Conservation (phyloP, 768 basidiomycete species). For the Tylopilus balloui region DNA sequence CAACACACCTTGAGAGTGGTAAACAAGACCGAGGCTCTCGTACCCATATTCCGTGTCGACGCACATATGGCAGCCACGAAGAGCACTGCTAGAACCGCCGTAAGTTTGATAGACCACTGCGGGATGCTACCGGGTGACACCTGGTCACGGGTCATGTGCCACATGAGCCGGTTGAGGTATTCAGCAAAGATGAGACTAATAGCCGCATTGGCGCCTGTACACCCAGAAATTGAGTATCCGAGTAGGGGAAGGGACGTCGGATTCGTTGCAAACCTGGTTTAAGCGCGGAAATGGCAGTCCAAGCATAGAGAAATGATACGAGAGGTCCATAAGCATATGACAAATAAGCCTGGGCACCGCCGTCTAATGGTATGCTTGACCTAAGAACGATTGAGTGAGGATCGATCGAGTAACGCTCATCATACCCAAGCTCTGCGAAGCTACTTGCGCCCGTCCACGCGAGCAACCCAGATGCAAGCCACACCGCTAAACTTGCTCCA, state of each 20-base stretch:
- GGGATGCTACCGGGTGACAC: conserved; percentile 77
- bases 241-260: neutral
- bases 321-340: conserved; percentile 86
- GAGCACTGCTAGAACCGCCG: conserved; percentile 68
- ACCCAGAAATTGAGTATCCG: conserved; percentile 2
- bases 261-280: conserved; percentile 61
- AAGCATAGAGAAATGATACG: conserved; percentile 87
- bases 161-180: conserved; percentile 88
- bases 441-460: conserved; percentile 96
- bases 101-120: conserved; percentile 87
- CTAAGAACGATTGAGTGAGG: conserved; percentile 6
- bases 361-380: conserved; percentile 38
- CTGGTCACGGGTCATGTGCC: conserved; percentile 65
- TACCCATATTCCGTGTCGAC: conserved; percentile 70
- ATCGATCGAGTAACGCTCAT: neutral
- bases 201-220: conserved; percentile 69
- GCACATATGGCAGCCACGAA: conserved; percentile 76
- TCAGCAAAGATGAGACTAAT: conserved; percentile 88
- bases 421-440: conserved; percentile 87
- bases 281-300: conserved; percentile 87
- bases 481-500: conserved; percentile 83
- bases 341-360: conserved; percentile 73
- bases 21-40: conserved; percentile 80
- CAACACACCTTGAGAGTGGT: conserved; percentile 73
- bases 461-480: conserved; percentile 77